Evolutionary conservation across 2,329 filamentous ascomycete genomes (phyloP).

Genomic region (Aquanectria penicillioides): DNA sequence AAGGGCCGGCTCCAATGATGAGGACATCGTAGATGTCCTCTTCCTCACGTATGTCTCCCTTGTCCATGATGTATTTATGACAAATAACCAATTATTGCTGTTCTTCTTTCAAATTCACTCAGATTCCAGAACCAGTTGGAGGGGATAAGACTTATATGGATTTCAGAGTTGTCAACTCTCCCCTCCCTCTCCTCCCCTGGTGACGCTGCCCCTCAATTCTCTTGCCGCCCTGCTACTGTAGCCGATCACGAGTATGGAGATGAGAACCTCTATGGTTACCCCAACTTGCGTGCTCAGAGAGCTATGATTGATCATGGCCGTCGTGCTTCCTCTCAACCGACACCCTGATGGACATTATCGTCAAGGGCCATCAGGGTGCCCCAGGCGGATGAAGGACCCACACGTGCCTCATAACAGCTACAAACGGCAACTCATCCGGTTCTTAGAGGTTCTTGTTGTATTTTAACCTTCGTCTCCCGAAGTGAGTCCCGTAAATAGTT

Average conservation of each 20-base stretch:
- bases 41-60: constrained; percentile 23
- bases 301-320: constrained; percentile 1
- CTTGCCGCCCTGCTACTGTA: not conserved
- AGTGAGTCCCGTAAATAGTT: no score
- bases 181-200: not conserved
- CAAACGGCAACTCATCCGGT: not conserved
- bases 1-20: constrained; percentile 79
- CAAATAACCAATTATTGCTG: not conserved
- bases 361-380: constrained; percentile 21
- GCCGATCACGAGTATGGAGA: not conserved
- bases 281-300: not conserved
- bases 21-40: constrained; percentile 70
- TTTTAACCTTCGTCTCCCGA: no score
- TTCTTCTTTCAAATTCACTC: no score
- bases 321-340: not conserved
- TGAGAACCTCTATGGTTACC: constrained; percentile 23
- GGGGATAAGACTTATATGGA: no score
- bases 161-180: no score
- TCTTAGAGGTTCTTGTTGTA: no score
- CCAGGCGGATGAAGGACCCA: constrained; percentile 2
- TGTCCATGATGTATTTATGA: not conserved
- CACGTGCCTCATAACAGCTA: not conserved
- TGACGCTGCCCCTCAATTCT: not conserved
- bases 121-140: no score
- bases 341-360: constrained; percentile 23